Base-by-base conservation (phyloP, 2,329 filamentous ascomycete species). In the Cercospora zeae-maydis region DNA sequence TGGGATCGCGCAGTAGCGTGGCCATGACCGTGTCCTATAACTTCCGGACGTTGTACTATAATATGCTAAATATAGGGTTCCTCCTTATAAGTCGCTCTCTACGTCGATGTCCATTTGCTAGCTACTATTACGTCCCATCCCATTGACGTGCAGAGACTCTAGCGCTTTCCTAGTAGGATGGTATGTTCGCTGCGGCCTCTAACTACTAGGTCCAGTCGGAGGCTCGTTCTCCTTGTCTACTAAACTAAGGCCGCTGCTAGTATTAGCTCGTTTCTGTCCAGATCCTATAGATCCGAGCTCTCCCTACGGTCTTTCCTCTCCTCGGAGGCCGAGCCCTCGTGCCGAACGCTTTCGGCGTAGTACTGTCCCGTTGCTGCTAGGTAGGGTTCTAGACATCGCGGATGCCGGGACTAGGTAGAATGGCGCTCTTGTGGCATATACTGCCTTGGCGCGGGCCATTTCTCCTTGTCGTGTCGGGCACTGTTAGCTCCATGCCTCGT, bases 401-500 rank as follows among this genome's bases (percentile, higher is more conserved):
- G 37, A 7, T 42, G 37, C 37, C n/a, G n/a, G 19, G 37, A 42
- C 37, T 42, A 16, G n/a, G 37, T 19, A 42, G 37, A 19, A 42
- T 42, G 3, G 37, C n/a, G 37, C 37, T 42, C 37, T 42, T 42
- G n/a, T 42, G 3, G 37, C 37, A 19, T 42, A 19, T 2, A 9
- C 37, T 19, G 37, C 37, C 37, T 42, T 42, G n/a, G 37, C 37
- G 37, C 37, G 7, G 37, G 37, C 37, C 3, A 42, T 42, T 2
- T 42, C 37, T 19, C 19, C 37, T 42, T 42, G 5, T 42, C 37
- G 39, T 8, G 13, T 45, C 19, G 10, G 31, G 8, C 31, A 45
- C 51, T 37, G n/a, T 27, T 11, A 14, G 47, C 58, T 60, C 58
- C 14, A 60, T 60, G n/a, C 58, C 47, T 60, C 58, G 58, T 60